A percentile compares a stretch with the other conserved stretches of the same genome.
These are phyloP conservation scores for Fraxinus angustifolia DNA, from an alignment of 305 asterid genomes.

Conservation along the genomic window DNA sequence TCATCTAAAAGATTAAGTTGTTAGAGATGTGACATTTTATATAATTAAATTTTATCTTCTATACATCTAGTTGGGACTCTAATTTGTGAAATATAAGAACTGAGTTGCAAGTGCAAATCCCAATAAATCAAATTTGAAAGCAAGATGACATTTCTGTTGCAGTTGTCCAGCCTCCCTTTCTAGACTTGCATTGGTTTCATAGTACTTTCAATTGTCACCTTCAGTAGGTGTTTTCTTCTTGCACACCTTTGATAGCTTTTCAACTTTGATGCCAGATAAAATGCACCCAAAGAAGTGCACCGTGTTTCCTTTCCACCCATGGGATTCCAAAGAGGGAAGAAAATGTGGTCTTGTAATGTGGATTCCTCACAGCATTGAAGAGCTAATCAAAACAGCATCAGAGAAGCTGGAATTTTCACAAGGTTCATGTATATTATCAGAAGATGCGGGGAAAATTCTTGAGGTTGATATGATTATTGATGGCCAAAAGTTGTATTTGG, in stretches of 20 bases:
- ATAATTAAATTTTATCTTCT: neutral
- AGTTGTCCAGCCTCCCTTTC: neutral
- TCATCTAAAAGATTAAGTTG: neutral
- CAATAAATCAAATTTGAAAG: neutral
- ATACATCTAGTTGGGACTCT: neutral
- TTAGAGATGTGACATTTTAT: neutral
- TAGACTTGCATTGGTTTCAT: neutral
- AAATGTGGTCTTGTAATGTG: constrained; percentile 64
- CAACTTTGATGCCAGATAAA: constrained; percentile 36
- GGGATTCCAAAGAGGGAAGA: constrained; percentile 49
- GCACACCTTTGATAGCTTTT: neutral
- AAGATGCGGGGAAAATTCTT: constrained; percentile 74
- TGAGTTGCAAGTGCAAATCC: neutral
- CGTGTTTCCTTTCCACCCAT: constrained; percentile 69
- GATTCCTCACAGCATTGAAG: constrained; percentile 64
- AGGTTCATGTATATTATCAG: constrained; percentile 49
- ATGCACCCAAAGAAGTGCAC: constrained; percentile 55
- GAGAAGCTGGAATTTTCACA: constrained; percentile 37
- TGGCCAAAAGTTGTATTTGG: constrained; percentile 57
- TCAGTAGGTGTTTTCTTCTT: neutral
- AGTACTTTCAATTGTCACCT: neutral
- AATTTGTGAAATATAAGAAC: neutral
- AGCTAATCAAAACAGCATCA: constrained; percentile 50
- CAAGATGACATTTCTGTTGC: neutral
- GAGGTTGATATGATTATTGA: constrained; percentile 60